Base-by-base conservation (phyloP, 495 filamentous ascomycete species). In the Elasticomyces elasticus region DNA sequence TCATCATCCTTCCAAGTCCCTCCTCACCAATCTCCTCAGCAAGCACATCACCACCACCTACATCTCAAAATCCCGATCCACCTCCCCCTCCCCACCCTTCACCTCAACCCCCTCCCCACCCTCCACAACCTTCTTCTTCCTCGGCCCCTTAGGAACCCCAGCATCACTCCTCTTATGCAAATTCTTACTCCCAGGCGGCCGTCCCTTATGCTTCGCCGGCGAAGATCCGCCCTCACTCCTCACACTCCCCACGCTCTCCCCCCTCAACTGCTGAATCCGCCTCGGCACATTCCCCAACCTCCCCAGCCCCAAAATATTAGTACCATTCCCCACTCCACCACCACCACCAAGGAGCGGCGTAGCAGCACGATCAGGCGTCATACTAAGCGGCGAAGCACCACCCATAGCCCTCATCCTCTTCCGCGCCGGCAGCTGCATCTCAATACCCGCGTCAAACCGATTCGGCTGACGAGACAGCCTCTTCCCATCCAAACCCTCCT, bases 71-170 rank as follows among this genome's bases (percentile, higher is more conserved):
- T 45, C 24, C 42, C 42, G 33, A 37, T n/a, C n/a, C 33, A 37
- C 5, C 19, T 45, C 42, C 42, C 24, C 42, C 4, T 5, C 45
- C 19, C 17, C 25, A 7, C 33, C 45, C 24, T 30, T 25, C 25
- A 10, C 17, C 17, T 17, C 45, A 23, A 23, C 28, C 5, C 24
- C 25, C 13, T 33, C 45, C 45, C 33, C 45, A 5, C n/a, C 24
- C 46, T 44, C 35, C 10, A 23, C 42, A 33, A 12, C 24, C 31
- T 52, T 42, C 40, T 5, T 19, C 58, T 56, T 52, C 28, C 68
- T 43, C 25, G 67, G 69, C 1, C 69, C 69, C 54, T 71, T 71
- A 38, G 67, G 66, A 47, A 71, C 64, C 1, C 69, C 69, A 22
- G 62, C 66, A 46, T 71, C 69, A 22, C 54, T 59, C 13, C 69